Conservation (phyloP, 2,329 filamentous ascomycete genomes). For the Emergomyces orientalis region DNA sequence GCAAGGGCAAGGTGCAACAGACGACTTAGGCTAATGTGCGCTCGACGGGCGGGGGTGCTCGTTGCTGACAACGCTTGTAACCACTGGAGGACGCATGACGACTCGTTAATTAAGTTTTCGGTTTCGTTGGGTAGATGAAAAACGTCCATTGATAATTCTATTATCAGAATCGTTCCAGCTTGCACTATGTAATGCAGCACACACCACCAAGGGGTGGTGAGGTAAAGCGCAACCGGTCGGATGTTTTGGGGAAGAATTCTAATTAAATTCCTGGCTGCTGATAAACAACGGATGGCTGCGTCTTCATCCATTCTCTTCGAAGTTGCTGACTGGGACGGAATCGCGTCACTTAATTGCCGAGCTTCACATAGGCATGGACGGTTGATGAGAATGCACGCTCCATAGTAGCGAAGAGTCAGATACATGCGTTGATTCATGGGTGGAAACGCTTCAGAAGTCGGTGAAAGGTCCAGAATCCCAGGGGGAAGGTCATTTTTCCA, state of each 20-base stretch:
- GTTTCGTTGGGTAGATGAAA: conserved; percentile 20
- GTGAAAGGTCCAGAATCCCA: conserved; percentile 9
- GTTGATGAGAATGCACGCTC: conserved; percentile 28
- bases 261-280: conserved; percentile 26
- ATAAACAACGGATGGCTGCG: conserved; percentile 26
- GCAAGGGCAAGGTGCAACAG: conserved; percentile 11
- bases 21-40: conserved; percentile 16
- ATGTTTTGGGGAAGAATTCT: conserved; percentile 26
- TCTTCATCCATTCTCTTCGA: conserved; percentile 26
- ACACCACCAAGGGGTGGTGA: conserved; percentile 33
- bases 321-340: conserved; percentile 22
- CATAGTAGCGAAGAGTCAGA: conserved; percentile 22
- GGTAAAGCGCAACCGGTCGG: conserved; percentile 22
- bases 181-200: conserved; percentile 35
- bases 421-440: conserved; percentile 13
- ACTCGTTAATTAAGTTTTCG: conserved; percentile 20
- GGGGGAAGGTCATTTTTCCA: conserved; percentile 26
- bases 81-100: conserved; percentile 28
- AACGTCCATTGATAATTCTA: conserved; percentile 27
- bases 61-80: conserved; percentile 24
- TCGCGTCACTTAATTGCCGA: conserved; percentile 23
- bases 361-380: conserved; percentile 31
- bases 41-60: conserved; percentile 24
- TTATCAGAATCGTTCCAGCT: conserved; percentile 28
- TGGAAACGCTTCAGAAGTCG: neutral